phyloP scores from a whole-genome alignment of 805 yeast species.

The Debaryomyces hansenii region DNA sequence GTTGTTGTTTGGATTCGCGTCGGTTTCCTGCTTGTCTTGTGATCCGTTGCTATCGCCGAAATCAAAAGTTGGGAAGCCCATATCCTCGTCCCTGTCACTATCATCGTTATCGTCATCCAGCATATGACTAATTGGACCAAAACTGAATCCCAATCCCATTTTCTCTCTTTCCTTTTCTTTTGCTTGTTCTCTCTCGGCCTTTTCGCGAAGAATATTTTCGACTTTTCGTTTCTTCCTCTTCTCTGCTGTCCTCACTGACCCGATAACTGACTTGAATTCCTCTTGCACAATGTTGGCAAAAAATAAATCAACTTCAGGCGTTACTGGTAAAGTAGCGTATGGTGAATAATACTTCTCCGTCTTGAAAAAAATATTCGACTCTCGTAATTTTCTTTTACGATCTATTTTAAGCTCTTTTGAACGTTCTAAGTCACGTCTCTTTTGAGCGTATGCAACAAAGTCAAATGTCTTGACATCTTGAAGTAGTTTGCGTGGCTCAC shows the following conservation, averaged over 20 bases:
- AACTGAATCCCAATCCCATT: slow-evolving; percentile 13
- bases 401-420: slow-evolving; percentile 22
- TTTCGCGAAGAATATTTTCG: slow-evolving; percentile 16
- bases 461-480: slow-evolving; percentile 38
- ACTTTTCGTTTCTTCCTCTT: slow-evolving; percentile 25
- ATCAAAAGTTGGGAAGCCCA: slow-evolving; percentile 4
- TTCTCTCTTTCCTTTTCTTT: slow-evolving; percentile 20
- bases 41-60: background rate
- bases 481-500: background rate
- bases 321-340: slow-evolving; percentile 25
- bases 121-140: slow-evolving; percentile 11
- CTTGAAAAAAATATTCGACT: slow-evolving; percentile 31
- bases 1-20: background rate
- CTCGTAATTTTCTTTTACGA: slow-evolving; percentile 19
- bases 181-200: slow-evolving; percentile 22
- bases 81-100: slow-evolving; percentile 5
- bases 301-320: slow-evolving; percentile 19
- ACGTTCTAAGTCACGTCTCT: slow-evolving; percentile 40
- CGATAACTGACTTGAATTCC: slow-evolving; percentile 32
- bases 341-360: slow-evolving; percentile 42
- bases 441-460: slow-evolving; percentile 56
- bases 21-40: background rate
- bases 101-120: slow-evolving; percentile 17
- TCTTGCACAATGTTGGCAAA: slow-evolving; percentile 22
- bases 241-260: slow-evolving; percentile 33